Conservation (phyloP, 1,284 basidiomycete genomes). For the Ceratobasidium sp. region DNA sequence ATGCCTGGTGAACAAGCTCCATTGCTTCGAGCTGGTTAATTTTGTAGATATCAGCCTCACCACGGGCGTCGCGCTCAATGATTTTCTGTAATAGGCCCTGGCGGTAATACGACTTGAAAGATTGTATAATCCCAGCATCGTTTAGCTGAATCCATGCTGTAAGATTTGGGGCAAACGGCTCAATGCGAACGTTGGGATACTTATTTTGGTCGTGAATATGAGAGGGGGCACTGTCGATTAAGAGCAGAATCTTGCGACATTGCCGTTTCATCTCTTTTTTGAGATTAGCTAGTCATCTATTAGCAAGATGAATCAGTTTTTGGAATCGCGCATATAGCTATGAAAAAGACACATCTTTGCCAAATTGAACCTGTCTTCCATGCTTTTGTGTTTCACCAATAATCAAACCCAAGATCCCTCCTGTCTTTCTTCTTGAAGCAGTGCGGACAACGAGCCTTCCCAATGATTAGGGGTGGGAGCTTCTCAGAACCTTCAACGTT, state of each 20-base stretch:
- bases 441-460: conserved; percentile 46
- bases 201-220: conserved; percentile 15
- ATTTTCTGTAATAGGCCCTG: not conserved
- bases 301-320: not conserved
- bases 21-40: conserved; percentile 39
- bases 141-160: conserved; percentile 37
- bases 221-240: conserved; percentile 25
- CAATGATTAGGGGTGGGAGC: conserved; percentile 48
- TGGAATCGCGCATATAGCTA: not conserved
- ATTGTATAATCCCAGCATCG: conserved; percentile 35
- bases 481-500: conserved; percentile 51
- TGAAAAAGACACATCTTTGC: not conserved
- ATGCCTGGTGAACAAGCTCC: conserved; percentile 30
- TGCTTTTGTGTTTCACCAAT: conserved; percentile 49
- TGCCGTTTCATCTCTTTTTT: conserved; percentile 18
- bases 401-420: conserved; percentile 47
- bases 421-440: conserved; percentile 46
- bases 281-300: conserved; percentile 13
- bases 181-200: conserved; percentile 6
- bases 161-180: conserved; percentile 34
- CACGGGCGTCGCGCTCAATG: conserved; percentile 26
- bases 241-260: conserved; percentile 13
- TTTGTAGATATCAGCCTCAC: conserved; percentile 36
- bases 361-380: conserved; percentile 48
- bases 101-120: conserved; percentile 37